Conservation (phyloP, 495 filamentous ascomycete species). For the Lasiosphaeria hispida region DNA sequence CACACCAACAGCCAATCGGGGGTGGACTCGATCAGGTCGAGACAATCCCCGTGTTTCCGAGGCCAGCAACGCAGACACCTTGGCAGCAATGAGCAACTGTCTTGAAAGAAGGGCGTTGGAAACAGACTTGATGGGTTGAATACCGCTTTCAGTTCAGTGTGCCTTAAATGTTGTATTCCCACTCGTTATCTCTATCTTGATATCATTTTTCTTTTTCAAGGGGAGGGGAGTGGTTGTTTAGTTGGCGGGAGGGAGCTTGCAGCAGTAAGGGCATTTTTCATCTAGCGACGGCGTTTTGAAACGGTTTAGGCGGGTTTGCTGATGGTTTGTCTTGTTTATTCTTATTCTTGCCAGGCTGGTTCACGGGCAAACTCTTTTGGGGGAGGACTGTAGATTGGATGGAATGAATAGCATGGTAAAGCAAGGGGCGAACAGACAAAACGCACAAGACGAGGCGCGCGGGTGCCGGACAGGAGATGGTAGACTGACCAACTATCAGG, state of each 20-base stretch:
- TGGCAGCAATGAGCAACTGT: conserved; percentile 46
- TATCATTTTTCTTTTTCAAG: neutral
- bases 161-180: too few species aligned
- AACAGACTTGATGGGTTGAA: neutral
- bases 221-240: neutral
- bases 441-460: neutral
- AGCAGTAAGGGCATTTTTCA: conserved; percentile 6
- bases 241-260: neutral
- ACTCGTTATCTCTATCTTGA: neutral
- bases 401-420: too few species aligned
- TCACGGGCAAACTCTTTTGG: conserved; percentile 1
- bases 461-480: too few species aligned
- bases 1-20: conserved; percentile 72
- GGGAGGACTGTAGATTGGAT: neutral
- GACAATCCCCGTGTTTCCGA: conserved; percentile 82
- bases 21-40: conserved; percentile 80
- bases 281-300: conserved; percentile 29
- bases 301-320: conserved; percentile 10
- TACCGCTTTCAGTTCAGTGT: too few species aligned
- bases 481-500: too few species aligned
- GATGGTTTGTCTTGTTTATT: conserved; percentile 10
- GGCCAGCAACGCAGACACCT: conserved; percentile 59
- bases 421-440: neutral
- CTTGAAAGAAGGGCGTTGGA: neutral
- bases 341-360: neutral